A percentile compares a stretch with the other conserved stretches of the same genome.
These are phyloP conservation scores for Kuraishia capsulata DNA, from an alignment of 805 yeast species.

Conservation along the genomic window DNA sequence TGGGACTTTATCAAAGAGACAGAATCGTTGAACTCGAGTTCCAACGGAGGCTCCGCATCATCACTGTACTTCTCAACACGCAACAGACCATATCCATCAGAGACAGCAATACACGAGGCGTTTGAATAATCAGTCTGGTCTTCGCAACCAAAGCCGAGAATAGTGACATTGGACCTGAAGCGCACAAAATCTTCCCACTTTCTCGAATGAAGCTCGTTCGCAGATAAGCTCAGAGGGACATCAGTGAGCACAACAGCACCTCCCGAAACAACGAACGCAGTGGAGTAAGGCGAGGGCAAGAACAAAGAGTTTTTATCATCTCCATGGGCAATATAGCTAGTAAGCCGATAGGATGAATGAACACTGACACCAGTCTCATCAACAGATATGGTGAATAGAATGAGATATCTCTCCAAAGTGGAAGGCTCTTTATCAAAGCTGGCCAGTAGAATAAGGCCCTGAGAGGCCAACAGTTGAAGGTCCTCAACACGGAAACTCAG, in stretches of 20 bases:
- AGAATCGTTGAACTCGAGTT: too few species aligned
- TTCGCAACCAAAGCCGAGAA: conserved; percentile 47
- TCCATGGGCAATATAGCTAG: conserved; percentile 28
- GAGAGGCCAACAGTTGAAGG: conserved; percentile 38
- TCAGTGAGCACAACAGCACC: conserved; percentile 62
- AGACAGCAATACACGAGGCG: conserved; percentile 19
- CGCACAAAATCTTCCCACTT: conserved; percentile 79
- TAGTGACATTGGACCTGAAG: conserved; percentile 39
- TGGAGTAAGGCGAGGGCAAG: conserved; percentile 47
- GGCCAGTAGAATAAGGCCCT: conserved; percentile 39
- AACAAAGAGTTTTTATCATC: conserved; percentile 36
- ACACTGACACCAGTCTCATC: conserved; percentile 42
- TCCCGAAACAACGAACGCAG: conserved; percentile 48
- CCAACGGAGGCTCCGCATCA: conserved; percentile 7
- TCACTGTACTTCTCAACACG: conserved; percentile 40
- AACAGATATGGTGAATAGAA: conserved; percentile 45
- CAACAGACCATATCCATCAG: conserved; percentile 53
- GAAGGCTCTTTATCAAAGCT: conserved; percentile 26
- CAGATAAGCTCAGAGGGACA: conserved; percentile 30
- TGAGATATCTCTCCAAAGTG: conserved; percentile 24
- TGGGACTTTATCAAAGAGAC: conserved; percentile 47
- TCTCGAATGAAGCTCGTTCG: conserved; percentile 20
- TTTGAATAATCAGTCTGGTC: conserved; percentile 2
- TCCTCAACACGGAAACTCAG: conserved; percentile 51
- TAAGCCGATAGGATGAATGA: conserved; percentile 58